Evolutionary conservation across 129 eudicot genomes (phyloP).

Genomic region (Tagetes patula): DNA sequence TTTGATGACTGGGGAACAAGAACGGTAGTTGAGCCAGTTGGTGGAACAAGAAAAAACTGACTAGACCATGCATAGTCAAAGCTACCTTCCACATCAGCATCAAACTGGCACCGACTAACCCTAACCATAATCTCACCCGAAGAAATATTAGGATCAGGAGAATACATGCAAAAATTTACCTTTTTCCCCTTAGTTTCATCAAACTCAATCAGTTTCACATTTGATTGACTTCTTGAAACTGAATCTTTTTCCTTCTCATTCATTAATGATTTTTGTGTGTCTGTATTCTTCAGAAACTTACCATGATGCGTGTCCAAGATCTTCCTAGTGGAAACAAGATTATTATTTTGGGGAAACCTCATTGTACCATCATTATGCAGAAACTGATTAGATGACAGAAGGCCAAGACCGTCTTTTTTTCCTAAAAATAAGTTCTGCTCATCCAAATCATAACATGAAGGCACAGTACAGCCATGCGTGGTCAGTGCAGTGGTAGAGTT

Average conservation of each 20-base stretch:
- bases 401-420: constrained; percentile 69
- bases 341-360: constrained; percentile 35
- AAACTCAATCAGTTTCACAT: constrained; percentile 35
- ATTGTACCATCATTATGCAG: constrained; percentile 20
- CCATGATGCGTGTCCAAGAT: constrained; percentile 26
- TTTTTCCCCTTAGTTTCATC: constrained; percentile 41
- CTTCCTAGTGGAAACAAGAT: constrained; percentile 45
- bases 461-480: constrained; percentile 50
- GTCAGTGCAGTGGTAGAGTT: constrained; percentile 51
- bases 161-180: constrained; percentile 70
- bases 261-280: constrained; percentile 20
- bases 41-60: constrained; percentile 81
- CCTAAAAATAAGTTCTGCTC: constrained; percentile 42
- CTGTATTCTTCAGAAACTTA: constrained; percentile 21
- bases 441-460: constrained; percentile 78
- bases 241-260: constrained; percentile 15
- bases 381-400: constrained; percentile 51
- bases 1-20: constrained; percentile 70
- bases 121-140: constrained; percentile 74
- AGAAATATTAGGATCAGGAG: constrained; percentile 70
- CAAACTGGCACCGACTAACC: constrained; percentile 49
- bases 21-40: constrained; percentile 77
- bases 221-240: constrained; percentile 37
- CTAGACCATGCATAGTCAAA: constrained; percentile 64
- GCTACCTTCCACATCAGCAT: constrained; percentile 31